Evolutionary conservation across 306 rosid genomes (phyloP), one percentile per base, ranked within the genome.

Genomic region (Corylus avellana): DNA sequence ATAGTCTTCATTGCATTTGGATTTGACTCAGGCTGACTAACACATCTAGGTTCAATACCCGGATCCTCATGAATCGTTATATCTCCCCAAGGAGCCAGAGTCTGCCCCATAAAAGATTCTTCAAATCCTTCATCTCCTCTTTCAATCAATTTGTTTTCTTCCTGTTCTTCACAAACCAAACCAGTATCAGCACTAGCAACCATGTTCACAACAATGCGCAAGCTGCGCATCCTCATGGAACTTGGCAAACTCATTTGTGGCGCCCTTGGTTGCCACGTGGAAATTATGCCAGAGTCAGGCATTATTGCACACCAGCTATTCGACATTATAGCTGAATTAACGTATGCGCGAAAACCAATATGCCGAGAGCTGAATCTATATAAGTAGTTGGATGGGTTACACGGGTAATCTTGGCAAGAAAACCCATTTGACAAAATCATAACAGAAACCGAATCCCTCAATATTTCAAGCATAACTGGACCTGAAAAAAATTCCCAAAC

Each of bases 81-180:
- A 72, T 78, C 91, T 78, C 88, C 87, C 91, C 85, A 90, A 1
- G 89, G 86, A 81, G 87, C 82, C 76, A 78, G 84, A 57, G 61
- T 69, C 78, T 83, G 78, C 59, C 73, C 89, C 42, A 80, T 50
- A 74, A 80, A 68, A 59, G 83, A 54, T 84, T 72, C 64, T 71
- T 22, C 79, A 74, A 78, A n/a, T 22, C 72, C 80, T 35, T 70
- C 68, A 32, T 64, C 78, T 57, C 79, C 82, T 77, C 48, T 77
- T 76, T 70, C 77, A 75, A 53, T 39, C 75, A 71, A 47, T 25
- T 69, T 83, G 50, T 74, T 80, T 57, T 39, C 79, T 62, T 77
- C 81, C 29, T 58, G 77, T 32, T 68, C 86, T 73, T 72, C 86
- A 81, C 75, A 75, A 78, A 78, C 78, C 78, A 84, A 51, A 72